These are phyloP conservation scores for Plasmodium yoelii DNA, from an alignment of 169 alveolate species.

Conservation along the genomic window DNA sequence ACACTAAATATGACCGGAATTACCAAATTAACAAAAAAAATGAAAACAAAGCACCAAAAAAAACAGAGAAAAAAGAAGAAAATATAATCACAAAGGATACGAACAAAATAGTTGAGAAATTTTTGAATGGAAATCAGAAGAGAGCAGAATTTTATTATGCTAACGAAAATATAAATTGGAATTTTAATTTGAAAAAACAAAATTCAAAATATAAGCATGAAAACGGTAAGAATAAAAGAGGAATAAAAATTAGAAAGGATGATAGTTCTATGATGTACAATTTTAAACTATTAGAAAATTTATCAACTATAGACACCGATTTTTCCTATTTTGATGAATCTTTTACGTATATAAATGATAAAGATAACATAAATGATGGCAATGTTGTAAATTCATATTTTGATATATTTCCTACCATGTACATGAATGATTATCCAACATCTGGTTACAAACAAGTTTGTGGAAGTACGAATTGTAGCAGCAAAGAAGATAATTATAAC, in stretches of 20 bases:
- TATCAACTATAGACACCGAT: conserved; percentile 1
- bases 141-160: too few species aligned
- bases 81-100: not conserved
- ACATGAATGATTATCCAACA: not conserved
- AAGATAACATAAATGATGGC: not conserved
- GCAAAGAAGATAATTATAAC: not conserved
- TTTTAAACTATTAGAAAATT: not conserved
- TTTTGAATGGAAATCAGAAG: not conserved
- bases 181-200: not conserved
- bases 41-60: not conserved
- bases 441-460: not conserved
- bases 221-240: not conserved
- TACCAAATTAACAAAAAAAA: not conserved
- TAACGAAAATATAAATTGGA: too few species aligned
- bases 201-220: too few species aligned
- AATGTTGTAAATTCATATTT: not conserved
- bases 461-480: not conserved
- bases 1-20: not conserved
- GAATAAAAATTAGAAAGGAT: not conserved
- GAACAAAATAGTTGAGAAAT: not conserved
- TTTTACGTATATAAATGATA: not conserved
- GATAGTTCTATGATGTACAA: not conserved
- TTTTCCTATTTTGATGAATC: not conserved
- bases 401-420: not conserved
- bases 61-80: not conserved